Evolutionary conservation across 2,329 filamentous ascomycete genomes (phyloP).

Genomic region (Myriosclerotinia duriaeana): DNA sequence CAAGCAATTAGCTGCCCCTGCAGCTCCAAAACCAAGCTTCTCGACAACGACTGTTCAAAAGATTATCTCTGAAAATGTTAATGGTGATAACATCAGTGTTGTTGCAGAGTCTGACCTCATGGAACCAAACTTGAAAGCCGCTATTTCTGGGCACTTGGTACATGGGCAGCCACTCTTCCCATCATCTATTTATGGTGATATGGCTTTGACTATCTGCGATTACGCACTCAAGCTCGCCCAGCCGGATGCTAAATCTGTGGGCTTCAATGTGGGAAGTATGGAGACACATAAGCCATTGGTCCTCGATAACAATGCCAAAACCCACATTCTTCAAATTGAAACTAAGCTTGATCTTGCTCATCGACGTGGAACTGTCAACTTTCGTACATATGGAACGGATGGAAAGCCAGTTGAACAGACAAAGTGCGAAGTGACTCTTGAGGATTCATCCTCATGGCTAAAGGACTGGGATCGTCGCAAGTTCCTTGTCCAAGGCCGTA

Average conservation of each 20-base stretch:
- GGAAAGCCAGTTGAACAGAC: conserved; percentile 26
- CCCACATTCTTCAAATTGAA: conserved; percentile 28
- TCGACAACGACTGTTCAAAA: conserved; percentile 47
- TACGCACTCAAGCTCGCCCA: conserved; percentile 51
- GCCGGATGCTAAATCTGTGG: conserved; percentile 43
- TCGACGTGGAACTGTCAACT: conserved; percentile 25
- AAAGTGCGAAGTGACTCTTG: conserved; percentile 23
- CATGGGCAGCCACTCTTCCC: conserved; percentile 54
- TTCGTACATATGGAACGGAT: conserved; percentile 25
- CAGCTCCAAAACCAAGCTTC: conserved; percentile 48
- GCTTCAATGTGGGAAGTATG: conserved; percentile 61
- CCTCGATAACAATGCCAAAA: conserved; percentile 37
- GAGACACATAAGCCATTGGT: conserved; percentile 71
- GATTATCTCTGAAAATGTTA: conserved; percentile 49
- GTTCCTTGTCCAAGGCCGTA: conserved; percentile 40
- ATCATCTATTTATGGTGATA: conserved; percentile 56
- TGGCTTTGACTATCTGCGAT: conserved; percentile 57
- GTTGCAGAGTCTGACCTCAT: conserved; percentile 55
- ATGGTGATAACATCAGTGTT: conserved; percentile 51
- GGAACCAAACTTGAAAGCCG: conserved; percentile 40
- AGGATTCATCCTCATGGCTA: conserved; percentile 21
- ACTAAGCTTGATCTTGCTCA: conserved; percentile 28
- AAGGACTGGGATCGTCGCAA: conserved; percentile 24
- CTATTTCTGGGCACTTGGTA: conserved; percentile 57
- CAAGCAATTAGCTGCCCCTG: conserved; percentile 55